These are phyloP conservation scores for Scheffersomyces ergatensis DNA, from an alignment of 805 yeast genomes.

Conservation along the genomic window DNA sequence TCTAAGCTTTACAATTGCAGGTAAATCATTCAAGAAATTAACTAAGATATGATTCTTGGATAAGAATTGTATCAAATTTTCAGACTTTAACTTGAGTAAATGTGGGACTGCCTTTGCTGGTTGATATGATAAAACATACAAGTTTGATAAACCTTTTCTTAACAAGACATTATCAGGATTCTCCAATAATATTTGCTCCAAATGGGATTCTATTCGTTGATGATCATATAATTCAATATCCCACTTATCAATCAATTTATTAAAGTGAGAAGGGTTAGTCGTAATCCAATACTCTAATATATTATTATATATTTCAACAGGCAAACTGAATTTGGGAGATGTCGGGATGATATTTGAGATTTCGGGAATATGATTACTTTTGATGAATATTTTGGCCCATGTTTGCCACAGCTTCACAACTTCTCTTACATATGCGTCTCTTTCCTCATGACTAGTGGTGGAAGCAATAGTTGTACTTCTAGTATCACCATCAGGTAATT, in stretches of 20 bases:
- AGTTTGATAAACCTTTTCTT: slow-evolving; percentile 44
- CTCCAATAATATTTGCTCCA: slow-evolving; percentile 47
- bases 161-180: slow-evolving; percentile 17
- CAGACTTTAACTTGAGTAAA: slow-evolving; percentile 55
- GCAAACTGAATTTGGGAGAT: slow-evolving; percentile 31
- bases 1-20: slow-evolving; percentile 47
- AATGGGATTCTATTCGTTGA: slow-evolving; percentile 35
- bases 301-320: slow-evolving; percentile 24
- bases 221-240: slow-evolving; percentile 51
- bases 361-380: slow-evolving; percentile 41
- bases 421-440: slow-evolving; percentile 19
- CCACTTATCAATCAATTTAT: slow-evolving; percentile 54
- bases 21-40: slow-evolving; percentile 46
- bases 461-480: slow-evolving; percentile 28
- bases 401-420: slow-evolving; percentile 55
- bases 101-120: slow-evolving; percentile 65
- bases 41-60: slow-evolving; percentile 61
- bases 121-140: slow-evolving; percentile 58
- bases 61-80: slow-evolving; percentile 54
- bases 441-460: slow-evolving; percentile 11
- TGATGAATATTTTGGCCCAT: slow-evolving; percentile 56
- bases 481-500: slow-evolving; percentile 26
- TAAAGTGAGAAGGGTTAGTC: slow-evolving; percentile 26
- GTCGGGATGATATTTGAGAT: slow-evolving; percentile 60
- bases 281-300: slow-evolving; percentile 52